phyloP scores from a whole-genome alignment of 352 stramenopile species.

The Pythium folliculosum region DNA sequence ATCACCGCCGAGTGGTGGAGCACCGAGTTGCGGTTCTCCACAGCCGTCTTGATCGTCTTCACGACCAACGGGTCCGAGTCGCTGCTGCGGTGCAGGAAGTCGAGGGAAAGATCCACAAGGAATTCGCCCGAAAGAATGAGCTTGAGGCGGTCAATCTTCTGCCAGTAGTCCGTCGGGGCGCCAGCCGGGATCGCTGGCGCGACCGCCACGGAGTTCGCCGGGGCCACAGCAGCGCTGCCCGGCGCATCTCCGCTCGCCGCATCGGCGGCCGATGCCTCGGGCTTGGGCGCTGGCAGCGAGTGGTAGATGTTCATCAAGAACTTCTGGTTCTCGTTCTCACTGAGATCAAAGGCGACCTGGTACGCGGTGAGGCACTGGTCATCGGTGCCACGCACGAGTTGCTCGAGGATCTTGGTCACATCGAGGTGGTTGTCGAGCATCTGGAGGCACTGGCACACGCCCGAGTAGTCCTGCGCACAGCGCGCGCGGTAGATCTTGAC shows the following conservation, averaged over 20 bases:
- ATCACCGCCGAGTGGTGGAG: slow-evolving; percentile 98
- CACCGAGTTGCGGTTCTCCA: slow-evolving; percentile 96
- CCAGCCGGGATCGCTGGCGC: slow-evolving; percentile 45
- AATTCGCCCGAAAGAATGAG: slow-evolving; percentile 88
- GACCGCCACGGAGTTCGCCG: slow-evolving; percentile 18
- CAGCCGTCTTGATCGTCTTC: slow-evolving; percentile 93
- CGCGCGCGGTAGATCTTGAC: slow-evolving; percentile 77
- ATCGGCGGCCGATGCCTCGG: slow-evolving; percentile 35
- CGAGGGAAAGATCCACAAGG: slow-evolving; percentile 91
- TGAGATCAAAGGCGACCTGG: slow-evolving; percentile 98
- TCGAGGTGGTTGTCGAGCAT: slow-evolving; percentile 84
- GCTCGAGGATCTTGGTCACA: slow-evolving; percentile 86
- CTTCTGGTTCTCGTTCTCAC: slow-evolving; percentile 97
- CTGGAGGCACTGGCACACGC: slow-evolving; percentile 87
- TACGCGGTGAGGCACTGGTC: slow-evolving; percentile 92
- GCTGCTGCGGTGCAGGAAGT: slow-evolving; percentile 92
- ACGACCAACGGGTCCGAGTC: slow-evolving; percentile 93
- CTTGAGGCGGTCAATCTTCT: slow-evolving; percentile 87
- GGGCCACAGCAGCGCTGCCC: slow-evolving; percentile 17
- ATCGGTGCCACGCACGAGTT: slow-evolving; percentile 76
- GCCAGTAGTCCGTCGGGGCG: slow-evolving; percentile 73
- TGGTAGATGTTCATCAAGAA: slow-evolving; percentile 94
- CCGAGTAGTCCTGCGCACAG: slow-evolving; percentile 69
- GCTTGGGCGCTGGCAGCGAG: slow-evolving; percentile 68
- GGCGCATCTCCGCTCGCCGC: slow-evolving; percentile 45